Evolutionary conservation across 805 yeast species (phyloP).

Genomic region (Candida ponderosae): DNA sequence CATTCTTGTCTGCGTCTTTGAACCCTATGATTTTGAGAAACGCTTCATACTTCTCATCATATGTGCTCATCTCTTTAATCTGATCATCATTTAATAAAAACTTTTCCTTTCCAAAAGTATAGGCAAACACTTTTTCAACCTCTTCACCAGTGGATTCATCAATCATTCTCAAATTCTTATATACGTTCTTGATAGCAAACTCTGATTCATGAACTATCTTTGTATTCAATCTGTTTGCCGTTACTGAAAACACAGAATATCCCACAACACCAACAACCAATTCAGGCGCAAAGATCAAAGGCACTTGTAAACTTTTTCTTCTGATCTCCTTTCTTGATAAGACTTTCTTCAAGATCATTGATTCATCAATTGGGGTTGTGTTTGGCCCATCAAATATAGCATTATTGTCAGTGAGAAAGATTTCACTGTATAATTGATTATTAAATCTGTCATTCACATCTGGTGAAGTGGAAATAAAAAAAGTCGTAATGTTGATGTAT

Average conservation of each 20-base stretch:
- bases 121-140: slow-evolving; percentile 29
- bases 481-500: slow-evolving; percentile 51
- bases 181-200: slow-evolving; percentile 44
- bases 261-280: slow-evolving; percentile 67
- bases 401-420: slow-evolving; percentile 29
- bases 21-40: slow-evolving; percentile 65
- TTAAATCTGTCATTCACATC: slow-evolving; percentile 26
- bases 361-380: slow-evolving; percentile 33
- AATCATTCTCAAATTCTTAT: slow-evolving; percentile 32
- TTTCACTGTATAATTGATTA: slow-evolving; percentile 42
- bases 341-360: slow-evolving; percentile 39
- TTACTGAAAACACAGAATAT: slow-evolving; percentile 44
- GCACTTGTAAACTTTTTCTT: slow-evolving; percentile 55
- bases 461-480: slow-evolving; percentile 36
- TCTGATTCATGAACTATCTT: slow-evolving; percentile 47
- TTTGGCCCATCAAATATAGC: slow-evolving; percentile 29
- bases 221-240: slow-evolving; percentile 42
- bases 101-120: slow-evolving; percentile 35
- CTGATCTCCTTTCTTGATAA: slow-evolving; percentile 52
- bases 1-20: slow-evolving; percentile 32
- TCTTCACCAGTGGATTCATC: slow-evolving; percentile 37
- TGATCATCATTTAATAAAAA: slow-evolving; percentile 32
- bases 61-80: slow-evolving; percentile 22
- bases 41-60: slow-evolving; percentile 31
- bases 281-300: slow-evolving; percentile 46